Base-by-base conservation (phyloP, 441 rosid species). In the Brassica balearica region DNA sequence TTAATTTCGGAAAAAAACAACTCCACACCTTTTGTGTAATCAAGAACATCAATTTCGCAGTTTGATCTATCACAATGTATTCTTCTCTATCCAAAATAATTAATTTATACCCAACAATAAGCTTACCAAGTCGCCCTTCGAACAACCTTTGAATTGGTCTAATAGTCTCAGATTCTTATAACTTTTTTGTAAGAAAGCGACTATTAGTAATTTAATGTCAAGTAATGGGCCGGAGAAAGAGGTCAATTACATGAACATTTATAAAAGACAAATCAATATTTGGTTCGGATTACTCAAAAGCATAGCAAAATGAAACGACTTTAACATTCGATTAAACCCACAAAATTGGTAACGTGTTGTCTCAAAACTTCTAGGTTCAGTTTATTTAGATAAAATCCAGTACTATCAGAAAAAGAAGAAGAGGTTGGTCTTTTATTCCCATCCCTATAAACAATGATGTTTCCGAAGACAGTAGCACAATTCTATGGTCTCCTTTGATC, bases 301-400 rank as follows among this genome's bases (percentile, higher is more conserved):
- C 3, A 75, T 46, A 75, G 2, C 19, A 38, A 67, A 38, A 23
- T 1, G 0, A 23, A 41, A 66, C 1, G 25, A 32, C 25, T 65
- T 61, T 65, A 36, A 74, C 65, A 65, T 65, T 53, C 46, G 59
- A 56, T 11, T 75, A 9, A 59, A 43, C 53, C 53, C 22, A 43
- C 6, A 68, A 68, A 59, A 10, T 68, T 60, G 38, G 74, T 76
- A 61, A 46, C 69, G 73, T 75, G 62, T 75, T 29, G 62, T 75
- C 68, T 60, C 61, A 68, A 75, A 75, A 68, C 36, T 59, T 12
- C 14, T 41, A 58, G 68, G 61, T 69, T 68, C 68, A 76, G 3
- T 38, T 67, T 58, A 10, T 69, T 32, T 76, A 32, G 23, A 76
- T 19, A 27, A 11, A 63, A 73, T 48, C 59, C 6, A 67, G 51